Evolutionary conservation across 2,329 filamentous ascomycete genomes (phyloP).

Genomic region (Paecilomyces dactylethromorphus): DNA sequence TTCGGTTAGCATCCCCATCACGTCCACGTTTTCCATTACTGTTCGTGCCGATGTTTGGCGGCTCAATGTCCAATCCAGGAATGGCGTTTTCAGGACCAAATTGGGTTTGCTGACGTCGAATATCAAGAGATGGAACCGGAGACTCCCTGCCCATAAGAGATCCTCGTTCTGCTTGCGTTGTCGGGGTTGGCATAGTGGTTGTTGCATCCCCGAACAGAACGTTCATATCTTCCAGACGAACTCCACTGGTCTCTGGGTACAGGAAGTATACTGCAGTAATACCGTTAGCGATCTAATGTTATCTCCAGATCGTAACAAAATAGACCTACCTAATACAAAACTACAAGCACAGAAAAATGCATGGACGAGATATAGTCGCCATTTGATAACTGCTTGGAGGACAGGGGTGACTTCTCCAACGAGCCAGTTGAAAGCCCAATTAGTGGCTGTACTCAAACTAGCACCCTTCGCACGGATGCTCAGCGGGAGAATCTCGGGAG

Average conservation of each 20-base stretch:
- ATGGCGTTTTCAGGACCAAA: constrained; percentile 62
- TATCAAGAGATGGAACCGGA: constrained; percentile 70
- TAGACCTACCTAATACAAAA: constrained; percentile 83
- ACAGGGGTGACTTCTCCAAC: constrained; percentile 94
- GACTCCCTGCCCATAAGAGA: constrained; percentile 72
- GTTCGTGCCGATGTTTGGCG: constrained; percentile 54
- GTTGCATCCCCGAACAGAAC: constrained; percentile 88
- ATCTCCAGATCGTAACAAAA: neutral
- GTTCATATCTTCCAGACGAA: constrained; percentile 96
- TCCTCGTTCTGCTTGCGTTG: constrained; percentile 70
- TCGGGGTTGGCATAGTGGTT: constrained; percentile 72
- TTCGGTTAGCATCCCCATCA: constrained; percentile 22
- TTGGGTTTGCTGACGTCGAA: constrained; percentile 44
- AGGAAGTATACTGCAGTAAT: constrained; percentile 75
- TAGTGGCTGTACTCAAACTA: constrained; percentile 89
- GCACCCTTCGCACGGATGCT: constrained; percentile 97
- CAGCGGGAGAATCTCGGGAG: constrained; percentile 94
- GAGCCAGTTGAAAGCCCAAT: constrained; percentile 98
- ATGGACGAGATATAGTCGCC: constrained; percentile 90
- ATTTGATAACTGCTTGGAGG: constrained; percentile 83
- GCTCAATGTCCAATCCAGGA: constrained; percentile 74
- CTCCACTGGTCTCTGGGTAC: constrained; percentile 93
- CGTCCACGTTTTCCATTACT: constrained; percentile 45
- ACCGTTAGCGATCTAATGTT: neutral
- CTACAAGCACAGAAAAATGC: constrained; percentile 94